Evolutionary conservation across 1,284 basidiomycete genomes (phyloP).

Genomic region (Fereydounia khargensis): DNA sequence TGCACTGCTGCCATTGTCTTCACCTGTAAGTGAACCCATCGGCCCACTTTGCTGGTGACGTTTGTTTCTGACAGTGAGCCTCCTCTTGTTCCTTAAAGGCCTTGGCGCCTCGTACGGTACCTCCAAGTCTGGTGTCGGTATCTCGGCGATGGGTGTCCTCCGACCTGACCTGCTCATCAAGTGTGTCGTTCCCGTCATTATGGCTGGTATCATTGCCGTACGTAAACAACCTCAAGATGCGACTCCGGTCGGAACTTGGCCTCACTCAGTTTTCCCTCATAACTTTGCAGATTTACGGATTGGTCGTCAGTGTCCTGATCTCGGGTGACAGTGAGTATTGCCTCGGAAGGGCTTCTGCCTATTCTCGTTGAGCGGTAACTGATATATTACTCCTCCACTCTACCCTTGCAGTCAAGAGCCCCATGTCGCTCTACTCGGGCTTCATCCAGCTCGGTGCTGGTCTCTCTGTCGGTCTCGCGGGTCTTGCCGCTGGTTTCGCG

Average conservation of each 20-base stretch:
- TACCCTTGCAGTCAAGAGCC: conserved; percentile 61
- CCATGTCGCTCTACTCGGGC: conserved; percentile 70
- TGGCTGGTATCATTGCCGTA: conserved; percentile 94
- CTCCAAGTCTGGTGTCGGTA: conserved; percentile 94
- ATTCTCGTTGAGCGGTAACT: no score
- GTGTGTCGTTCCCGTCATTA: conserved; percentile 93
- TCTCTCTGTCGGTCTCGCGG: conserved; percentile 84
- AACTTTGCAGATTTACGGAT: conserved; percentile 62
- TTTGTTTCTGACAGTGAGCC: neutral
- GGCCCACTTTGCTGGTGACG: neutral
- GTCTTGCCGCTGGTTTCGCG: conserved; percentile 94
- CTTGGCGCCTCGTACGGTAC: conserved; percentile 96
- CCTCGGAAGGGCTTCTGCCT: conserved; percentile 63
- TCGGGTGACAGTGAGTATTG: conserved; percentile 54
- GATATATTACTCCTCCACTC: no score
- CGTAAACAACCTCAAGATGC: conserved; percentile 14
- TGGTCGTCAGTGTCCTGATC: conserved; percentile 63
- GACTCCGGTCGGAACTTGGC: no score
- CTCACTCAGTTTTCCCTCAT: no score
- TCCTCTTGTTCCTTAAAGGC: conserved; percentile 57
- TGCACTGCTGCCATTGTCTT: conserved; percentile 96
- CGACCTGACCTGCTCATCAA: conserved; percentile 98
- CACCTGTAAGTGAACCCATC: conserved; percentile 78
- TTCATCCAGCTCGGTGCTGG: conserved; percentile 95
- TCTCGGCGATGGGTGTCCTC: conserved; percentile 90